A percentile compares a stretch with the other conserved stretches of the same genome.
These are phyloP conservation scores for Heterobasidion parviporum DNA, from an alignment of 1,284 basidiomycete genomes.

Conservation along the genomic window DNA sequence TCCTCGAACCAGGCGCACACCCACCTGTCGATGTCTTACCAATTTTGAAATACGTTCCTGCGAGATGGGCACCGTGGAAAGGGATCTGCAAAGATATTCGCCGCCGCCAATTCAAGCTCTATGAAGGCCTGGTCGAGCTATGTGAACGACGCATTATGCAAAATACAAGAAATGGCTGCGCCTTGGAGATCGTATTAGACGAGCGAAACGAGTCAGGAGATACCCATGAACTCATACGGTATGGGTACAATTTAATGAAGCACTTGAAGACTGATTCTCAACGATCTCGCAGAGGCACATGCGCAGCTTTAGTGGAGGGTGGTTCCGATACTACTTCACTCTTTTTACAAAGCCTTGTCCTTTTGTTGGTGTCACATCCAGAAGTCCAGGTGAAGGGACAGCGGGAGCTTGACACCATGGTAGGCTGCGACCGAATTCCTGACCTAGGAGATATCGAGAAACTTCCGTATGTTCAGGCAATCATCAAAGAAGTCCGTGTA, in stretches of 20 bases:
- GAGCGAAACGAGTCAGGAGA: not conserved
- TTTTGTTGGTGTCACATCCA: conserved; percentile 23
- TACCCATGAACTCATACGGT: not conserved
- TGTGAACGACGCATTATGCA: not conserved
- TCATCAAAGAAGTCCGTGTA: conserved; percentile 26
- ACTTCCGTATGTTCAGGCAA: conserved; percentile 26
- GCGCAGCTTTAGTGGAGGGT: conserved; percentile 14
- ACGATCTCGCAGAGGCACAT: not conserved
- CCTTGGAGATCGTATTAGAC: not conserved
- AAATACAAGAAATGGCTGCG: not conserved
- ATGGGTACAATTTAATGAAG: not conserved
- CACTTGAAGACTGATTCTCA: too few relatives aligned
- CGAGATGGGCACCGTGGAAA: conserved; percentile 26
- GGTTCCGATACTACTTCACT: conserved; percentile 22
- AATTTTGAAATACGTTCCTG: conserved; percentile 24
- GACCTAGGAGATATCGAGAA: conserved; percentile 21
- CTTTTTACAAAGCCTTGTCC: conserved; percentile 19
- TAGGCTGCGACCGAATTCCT: conserved; percentile 25
- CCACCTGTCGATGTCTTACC: conserved; percentile 29
- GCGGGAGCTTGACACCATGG: conserved; percentile 27
- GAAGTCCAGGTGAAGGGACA: conserved; percentile 23
- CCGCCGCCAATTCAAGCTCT: conserved; percentile 15
- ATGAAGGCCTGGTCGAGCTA: conserved; percentile 14
- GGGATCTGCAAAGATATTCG: conserved; percentile 14
- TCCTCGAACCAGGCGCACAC: conserved; percentile 21